These are phyloP conservation scores for Boletus sp. DNA, from an alignment of 768 basidiomycete species.

Conservation along the genomic window DNA sequence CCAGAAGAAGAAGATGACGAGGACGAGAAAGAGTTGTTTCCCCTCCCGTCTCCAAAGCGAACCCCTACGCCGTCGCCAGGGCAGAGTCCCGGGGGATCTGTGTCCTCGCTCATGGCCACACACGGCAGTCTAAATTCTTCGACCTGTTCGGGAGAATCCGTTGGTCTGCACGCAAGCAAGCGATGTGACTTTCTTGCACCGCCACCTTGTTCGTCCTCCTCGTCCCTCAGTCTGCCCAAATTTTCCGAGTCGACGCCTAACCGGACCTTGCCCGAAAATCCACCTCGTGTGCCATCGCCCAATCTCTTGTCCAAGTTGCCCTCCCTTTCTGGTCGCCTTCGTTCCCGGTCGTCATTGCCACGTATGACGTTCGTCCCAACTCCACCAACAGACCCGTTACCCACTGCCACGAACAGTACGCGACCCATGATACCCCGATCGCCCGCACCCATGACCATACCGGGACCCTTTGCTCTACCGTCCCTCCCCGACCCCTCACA, in stretches of 20 bases:
- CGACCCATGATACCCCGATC: not conserved
- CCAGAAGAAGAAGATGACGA: constrained; percentile 44
- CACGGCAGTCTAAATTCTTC: constrained; percentile 12
- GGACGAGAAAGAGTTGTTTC: constrained; percentile 56
- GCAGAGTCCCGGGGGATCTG: constrained; percentile 34
- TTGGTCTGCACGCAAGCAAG: not conserved
- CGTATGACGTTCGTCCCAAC: constrained; percentile 8
- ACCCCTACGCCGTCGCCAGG: constrained; percentile 45
- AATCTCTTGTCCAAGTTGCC: constrained; percentile 20
- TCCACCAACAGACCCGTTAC: not conserved
- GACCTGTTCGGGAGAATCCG: constrained; percentile 16
- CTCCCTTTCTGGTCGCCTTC: constrained; percentile 23
- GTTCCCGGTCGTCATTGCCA: constrained; percentile 6
- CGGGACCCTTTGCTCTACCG: not conserved
- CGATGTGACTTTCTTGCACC: constrained; percentile 19
- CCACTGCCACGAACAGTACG: not conserved
- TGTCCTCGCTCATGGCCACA: constrained; percentile 21
- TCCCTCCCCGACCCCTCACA: not conserved
- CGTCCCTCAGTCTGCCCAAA: constrained; percentile 25
- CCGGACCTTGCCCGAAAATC: constrained; percentile 4
- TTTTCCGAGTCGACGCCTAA: constrained; percentile 12
- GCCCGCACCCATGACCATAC: not conserved
- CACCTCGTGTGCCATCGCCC: constrained; percentile 23
- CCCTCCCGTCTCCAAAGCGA: constrained; percentile 57
- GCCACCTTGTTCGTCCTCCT: constrained; percentile 23